Evolutionary conservation across 768 basidiomycete genomes (phyloP), one percentile per base, ranked within the genome.

Genomic region (Erythrobasidium yunnanense): DNA sequence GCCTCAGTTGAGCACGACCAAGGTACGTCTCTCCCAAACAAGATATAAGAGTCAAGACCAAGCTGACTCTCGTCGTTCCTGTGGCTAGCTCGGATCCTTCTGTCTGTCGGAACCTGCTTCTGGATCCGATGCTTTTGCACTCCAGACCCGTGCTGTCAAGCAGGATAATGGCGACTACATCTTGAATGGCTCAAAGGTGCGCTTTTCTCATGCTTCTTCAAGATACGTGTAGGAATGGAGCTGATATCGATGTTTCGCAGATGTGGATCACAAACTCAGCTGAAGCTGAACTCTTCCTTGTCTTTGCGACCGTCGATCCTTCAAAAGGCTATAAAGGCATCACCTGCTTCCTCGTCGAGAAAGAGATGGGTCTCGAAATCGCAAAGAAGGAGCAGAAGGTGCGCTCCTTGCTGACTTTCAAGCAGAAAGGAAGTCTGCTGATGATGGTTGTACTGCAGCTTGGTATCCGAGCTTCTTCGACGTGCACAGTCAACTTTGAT

Each of bases 321-420:
- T 86, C 82, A 70, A 90, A 90, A 75, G 92, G 95, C 0, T 97
- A 99, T 83, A 99, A 97, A 77, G 95, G 95, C 22, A 99, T 99
- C 76, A 93, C 95, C 3, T 97, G 93, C 77, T 99, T 99, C 77
- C 79, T 93, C 51, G 88, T 90, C 27, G 90, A 90, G 49, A 93
- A 89, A 77, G 90, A 93, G 67, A 91, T 92, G 89, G 95, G 93
- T 11, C 81, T 99, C 68, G 80, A 96, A 76, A 90, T 97, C 66
- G 92, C 92, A 18, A 99, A 99, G 82, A 96, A 96, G 79, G 95
- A 99, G 76, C 85, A 95, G 77, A 99, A 99, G 75, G 77, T 77
- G 33, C 29, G 73, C 51, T 27, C 20, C 25, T 38, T 18, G 13
- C 15, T 49, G 32, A 5, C 22, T 63, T 34, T 45, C 33, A 7